phyloP scores from a whole-genome alignment of 371 early-diverging fungal species.

The Mucor mucedo region DNA sequence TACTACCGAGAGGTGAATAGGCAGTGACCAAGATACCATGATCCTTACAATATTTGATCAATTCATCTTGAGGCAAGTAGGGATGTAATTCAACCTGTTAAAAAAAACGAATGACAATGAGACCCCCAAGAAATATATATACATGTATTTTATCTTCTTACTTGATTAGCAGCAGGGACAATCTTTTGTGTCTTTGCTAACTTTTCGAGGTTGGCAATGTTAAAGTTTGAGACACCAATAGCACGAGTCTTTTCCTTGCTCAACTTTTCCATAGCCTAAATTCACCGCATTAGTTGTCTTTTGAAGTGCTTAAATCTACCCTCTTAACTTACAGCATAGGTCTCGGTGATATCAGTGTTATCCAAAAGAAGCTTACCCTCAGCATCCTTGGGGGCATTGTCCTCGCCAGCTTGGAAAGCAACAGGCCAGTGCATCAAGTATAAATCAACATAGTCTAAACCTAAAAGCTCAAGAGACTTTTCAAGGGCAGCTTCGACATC shows the following conservation, averaged over 20 bases:
- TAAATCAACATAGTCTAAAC: slow-evolving; percentile 72
- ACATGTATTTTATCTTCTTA: slow-evolving; percentile 8
- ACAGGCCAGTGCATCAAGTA: slow-evolving; percentile 66
- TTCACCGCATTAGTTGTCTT: not conserved
- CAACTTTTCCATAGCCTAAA: slow-evolving; percentile 74
- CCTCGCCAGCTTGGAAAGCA: slow-evolving; percentile 32
- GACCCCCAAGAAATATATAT: not conserved
- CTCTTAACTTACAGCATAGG: slow-evolving; percentile 52
- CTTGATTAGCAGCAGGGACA: slow-evolving; percentile 58
- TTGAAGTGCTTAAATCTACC: not conserved
- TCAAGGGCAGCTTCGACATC: slow-evolving; percentile 53
- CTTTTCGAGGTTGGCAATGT: slow-evolving; percentile 37
- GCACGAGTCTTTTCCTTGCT: slow-evolving; percentile 55
- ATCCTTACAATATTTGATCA: slow-evolving; percentile 44
- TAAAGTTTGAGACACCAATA: slow-evolving; percentile 48
- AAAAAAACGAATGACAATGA: not conserved
- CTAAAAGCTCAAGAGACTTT: slow-evolving; percentile 59
- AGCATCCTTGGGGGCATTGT: slow-evolving; percentile 36
- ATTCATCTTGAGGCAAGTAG: slow-evolving; percentile 46
- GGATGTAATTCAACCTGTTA: slow-evolving; percentile 73
- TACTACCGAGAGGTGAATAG: slow-evolving; percentile 52
- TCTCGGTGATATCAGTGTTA: slow-evolving; percentile 34
- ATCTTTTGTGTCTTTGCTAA: slow-evolving; percentile 41
- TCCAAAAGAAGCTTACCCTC: slow-evolving; percentile 33
- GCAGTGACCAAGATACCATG: slow-evolving; percentile 49